A percentile compares a stretch with the other conserved stretches of the same genome.
Evolutionary conservation across 306 rosid species (phyloP).

Genomic region (Vigna reflexopilosa): DNA sequence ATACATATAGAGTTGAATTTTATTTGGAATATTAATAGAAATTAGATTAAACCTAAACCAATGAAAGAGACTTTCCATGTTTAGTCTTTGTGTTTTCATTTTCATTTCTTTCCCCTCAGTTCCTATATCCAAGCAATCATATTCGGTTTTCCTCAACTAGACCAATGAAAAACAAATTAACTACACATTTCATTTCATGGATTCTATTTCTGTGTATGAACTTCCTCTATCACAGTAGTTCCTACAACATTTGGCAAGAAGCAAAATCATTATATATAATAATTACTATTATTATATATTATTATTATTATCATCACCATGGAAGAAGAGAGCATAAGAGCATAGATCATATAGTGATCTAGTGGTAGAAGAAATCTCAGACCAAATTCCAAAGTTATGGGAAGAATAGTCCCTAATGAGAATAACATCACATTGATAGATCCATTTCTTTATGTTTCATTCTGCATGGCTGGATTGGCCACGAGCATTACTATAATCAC

Average conservation of each 20-base stretch:
- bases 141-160: conserved; percentile 40
- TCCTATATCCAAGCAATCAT: conserved; percentile 59
- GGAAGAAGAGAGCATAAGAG: conserved; percentile 15
- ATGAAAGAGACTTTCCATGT: conserved; percentile 24
- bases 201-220: neutral
- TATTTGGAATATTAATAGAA: neutral
- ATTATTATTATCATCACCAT: neutral
- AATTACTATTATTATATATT: too few relatives aligned
- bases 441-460: conserved; percentile 50
- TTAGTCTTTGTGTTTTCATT: conserved; percentile 34
- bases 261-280: neutral
- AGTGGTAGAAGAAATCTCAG: conserved; percentile 14
- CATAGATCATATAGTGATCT: conserved; percentile 11
- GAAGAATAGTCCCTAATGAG: conserved; percentile 64
- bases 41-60: conserved; percentile 16
- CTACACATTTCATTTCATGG: neutral
- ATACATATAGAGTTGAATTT: neutral
- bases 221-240: neutral
- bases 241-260: neutral
- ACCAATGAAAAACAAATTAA: neutral
- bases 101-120: conserved; percentile 43
- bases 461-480: conserved; percentile 53
- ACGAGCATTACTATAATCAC: conserved; percentile 60
- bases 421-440: conserved; percentile 45
- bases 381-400: conserved; percentile 52